phyloP scores from a whole-genome alignment of 306 rosid genomes.

The Pyrus communis region DNA sequence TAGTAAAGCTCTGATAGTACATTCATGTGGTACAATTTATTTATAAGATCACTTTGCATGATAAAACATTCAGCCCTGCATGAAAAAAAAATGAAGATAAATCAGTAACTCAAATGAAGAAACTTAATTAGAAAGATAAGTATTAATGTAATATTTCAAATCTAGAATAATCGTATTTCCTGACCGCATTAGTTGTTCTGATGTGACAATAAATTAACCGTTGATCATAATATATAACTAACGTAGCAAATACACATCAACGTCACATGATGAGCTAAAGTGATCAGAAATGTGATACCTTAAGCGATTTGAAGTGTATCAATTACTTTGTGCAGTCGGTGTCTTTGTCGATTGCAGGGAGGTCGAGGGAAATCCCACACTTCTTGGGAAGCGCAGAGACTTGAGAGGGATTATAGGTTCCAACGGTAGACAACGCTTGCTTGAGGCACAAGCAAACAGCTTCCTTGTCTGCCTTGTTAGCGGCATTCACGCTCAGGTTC shows the following conservation, averaged over 20 bases:
- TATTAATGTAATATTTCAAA: background rate
- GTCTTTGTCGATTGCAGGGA: slow-evolving; percentile 22
- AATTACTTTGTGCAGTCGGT: slow-evolving; percentile 25
- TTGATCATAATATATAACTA: background rate
- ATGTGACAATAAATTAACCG: background rate
- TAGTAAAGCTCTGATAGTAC: background rate
- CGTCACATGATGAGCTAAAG: background rate
- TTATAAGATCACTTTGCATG: background rate
- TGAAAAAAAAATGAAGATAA: background rate
- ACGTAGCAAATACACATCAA: background rate
- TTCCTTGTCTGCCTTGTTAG: slow-evolving; percentile 3
- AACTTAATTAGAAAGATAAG: background rate
- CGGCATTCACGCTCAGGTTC: background rate
- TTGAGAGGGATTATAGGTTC: background rate
- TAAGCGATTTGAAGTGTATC: background rate
- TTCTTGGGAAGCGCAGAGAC: slow-evolving; percentile 9
- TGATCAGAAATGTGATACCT: background rate
- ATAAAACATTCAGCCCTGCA: slow-evolving; percentile 2
- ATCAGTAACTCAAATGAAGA: background rate
- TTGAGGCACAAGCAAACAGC: slow-evolving; percentile 19
- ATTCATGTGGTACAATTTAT: background rate
- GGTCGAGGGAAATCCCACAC: slow-evolving; percentile 11
- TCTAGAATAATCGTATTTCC: background rate
- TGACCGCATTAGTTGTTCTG: background rate
- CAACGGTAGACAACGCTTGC: background rate